Evolutionary conservation across 208 protist species (phyloP).

Genomic region (Trypanosoma avium): DNA sequence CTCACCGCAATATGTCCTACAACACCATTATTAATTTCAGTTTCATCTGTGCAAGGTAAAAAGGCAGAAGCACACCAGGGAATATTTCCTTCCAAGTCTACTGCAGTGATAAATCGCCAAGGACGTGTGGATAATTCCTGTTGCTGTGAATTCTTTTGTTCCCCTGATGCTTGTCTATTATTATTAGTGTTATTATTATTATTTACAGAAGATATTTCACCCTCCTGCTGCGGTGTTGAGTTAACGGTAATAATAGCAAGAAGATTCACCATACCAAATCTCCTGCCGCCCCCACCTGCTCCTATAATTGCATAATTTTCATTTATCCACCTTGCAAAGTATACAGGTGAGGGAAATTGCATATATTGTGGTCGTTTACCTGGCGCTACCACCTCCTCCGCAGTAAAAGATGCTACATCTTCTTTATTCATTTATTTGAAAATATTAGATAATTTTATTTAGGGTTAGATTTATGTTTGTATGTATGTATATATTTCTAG

Average conservation of each 20-base stretch:
- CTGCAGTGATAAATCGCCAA: conserved; percentile 55
- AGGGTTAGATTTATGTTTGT: too few species aligned
- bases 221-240: conserved; percentile 1
- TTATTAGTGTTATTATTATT: not conserved
- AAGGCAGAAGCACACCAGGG: conserved; percentile 80
- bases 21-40: conserved; percentile 26
- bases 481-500: too few species aligned
- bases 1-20: conserved; percentile 72
- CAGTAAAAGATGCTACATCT: conserved; percentile 3
- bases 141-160: too few species aligned
- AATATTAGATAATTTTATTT: too few species aligned
- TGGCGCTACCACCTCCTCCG: conserved; percentile 49
- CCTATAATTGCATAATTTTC: conserved; percentile 68
- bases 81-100: conserved; percentile 72
- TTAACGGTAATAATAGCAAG: conserved; percentile 53
- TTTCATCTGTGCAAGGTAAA: conserved; percentile 38
- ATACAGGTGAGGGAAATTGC: conserved; percentile 80
- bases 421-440: not conserved
- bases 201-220: not conserved
- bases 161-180: not conserved
- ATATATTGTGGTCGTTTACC: conserved; percentile 40
- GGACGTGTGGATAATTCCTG: conserved; percentile 10
- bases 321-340: conserved; percentile 64
- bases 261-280: conserved; percentile 87
- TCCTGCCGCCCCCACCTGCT: conserved; percentile 71